phyloP scores from a whole-genome alignment of 2,329 filamentous ascomycete genomes.

The Exophiala spinifera region DNA sequence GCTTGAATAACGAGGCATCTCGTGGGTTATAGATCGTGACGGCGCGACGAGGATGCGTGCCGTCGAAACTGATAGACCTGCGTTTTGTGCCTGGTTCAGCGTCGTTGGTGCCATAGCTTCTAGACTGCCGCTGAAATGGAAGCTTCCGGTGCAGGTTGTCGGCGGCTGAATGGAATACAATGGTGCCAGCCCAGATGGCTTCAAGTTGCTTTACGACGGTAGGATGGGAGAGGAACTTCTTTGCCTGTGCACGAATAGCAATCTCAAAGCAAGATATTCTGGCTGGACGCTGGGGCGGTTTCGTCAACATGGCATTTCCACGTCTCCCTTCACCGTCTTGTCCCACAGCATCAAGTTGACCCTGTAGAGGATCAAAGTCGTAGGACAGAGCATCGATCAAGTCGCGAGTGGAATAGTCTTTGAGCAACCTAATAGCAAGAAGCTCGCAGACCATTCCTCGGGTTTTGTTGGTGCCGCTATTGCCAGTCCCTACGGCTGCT shows the following conservation, averaged over 20 bases:
- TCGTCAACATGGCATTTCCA: slow-evolving; percentile 31
- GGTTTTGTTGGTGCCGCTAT: slow-evolving; percentile 77
- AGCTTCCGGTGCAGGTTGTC: slow-evolving; percentile 71
- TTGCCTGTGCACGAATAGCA: slow-evolving; percentile 86
- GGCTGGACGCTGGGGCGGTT: slow-evolving; percentile 56
- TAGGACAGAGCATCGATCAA: slow-evolving; percentile 92
- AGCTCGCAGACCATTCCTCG: slow-evolving; percentile 87
- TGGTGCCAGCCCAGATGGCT: slow-evolving; percentile 93
- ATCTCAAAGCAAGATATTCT: slow-evolving; percentile 89
- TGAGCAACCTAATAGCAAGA: slow-evolving; percentile 81
- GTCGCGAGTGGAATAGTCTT: slow-evolving; percentile 84
- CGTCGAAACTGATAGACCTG: slow-evolving; percentile 17
- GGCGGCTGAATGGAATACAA: slow-evolving; percentile 87
- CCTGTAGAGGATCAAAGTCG: slow-evolving; percentile 90
- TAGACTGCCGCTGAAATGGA: slow-evolving; percentile 19
- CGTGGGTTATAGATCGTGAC: slow-evolving; percentile 87
- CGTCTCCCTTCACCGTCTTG: slow-evolving; percentile 7
- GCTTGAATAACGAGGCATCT: slow-evolving; percentile 85
- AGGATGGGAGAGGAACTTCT: slow-evolving; percentile 87
- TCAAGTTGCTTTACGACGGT: slow-evolving; percentile 92
- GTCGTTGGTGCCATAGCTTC: slow-evolving; percentile 41
- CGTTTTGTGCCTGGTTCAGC: slow-evolving; percentile 21
- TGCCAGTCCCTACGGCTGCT: slow-evolving; percentile 74
- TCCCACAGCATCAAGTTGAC: slow-evolving; percentile 56
- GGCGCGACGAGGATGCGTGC: slow-evolving; percentile 50